A percentile compares a stretch with the other conserved stretches of the same genome.
Conservation (phyloP, 1,139 yeast species). For the Saccharomyces hybrid region DNA sequence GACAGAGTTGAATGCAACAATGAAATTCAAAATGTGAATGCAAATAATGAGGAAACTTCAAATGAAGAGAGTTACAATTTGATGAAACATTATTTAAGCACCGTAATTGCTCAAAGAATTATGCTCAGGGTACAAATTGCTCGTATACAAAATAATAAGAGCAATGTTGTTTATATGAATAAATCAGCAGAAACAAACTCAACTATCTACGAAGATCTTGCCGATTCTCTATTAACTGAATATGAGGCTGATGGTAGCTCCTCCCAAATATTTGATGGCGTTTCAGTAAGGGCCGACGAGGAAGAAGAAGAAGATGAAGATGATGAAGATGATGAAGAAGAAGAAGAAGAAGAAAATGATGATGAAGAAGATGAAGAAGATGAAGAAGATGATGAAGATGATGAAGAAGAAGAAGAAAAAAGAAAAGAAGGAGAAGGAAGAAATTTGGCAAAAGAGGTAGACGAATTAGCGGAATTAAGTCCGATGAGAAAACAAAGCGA, state of each 20-base stretch:
- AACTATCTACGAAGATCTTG: constrained; percentile 13
- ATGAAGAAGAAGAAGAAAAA: constrained; percentile 4
- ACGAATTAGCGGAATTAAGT: constrained; percentile 1
- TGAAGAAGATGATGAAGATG: constrained; percentile 2
- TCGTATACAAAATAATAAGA: constrained; percentile 13
- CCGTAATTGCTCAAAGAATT: constrained; percentile 24
- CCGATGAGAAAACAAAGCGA: constrained; percentile 3
- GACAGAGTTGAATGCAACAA: not conserved
- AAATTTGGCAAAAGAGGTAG: constrained; percentile 4
- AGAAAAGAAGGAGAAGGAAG: constrained; percentile 4
- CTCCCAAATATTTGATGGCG: constrained; percentile 1
- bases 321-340: not conserved
- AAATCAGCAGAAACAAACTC: constrained; percentile 3
- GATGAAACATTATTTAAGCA: constrained; percentile 22
- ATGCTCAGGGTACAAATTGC: constrained; percentile 23
- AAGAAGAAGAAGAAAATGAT: constrained; percentile 6
- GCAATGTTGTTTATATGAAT: not conserved
- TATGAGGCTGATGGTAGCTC: constrained; percentile 11
- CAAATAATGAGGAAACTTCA: constrained; percentile 6
- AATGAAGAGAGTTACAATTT: constrained; percentile 1
- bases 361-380: constrained; percentile 3
- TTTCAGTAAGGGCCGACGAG: not conserved
- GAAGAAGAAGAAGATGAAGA: constrained; percentile 7
- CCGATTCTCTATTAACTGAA: constrained; percentile 19
- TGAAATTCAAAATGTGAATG: not conserved